Percentiles rank a stretch among this genome's conserved stretches.
These are phyloP conservation scores for Malus hybrid DNA, from an alignment of 331 rosid species.

Conservation along the genomic window DNA sequence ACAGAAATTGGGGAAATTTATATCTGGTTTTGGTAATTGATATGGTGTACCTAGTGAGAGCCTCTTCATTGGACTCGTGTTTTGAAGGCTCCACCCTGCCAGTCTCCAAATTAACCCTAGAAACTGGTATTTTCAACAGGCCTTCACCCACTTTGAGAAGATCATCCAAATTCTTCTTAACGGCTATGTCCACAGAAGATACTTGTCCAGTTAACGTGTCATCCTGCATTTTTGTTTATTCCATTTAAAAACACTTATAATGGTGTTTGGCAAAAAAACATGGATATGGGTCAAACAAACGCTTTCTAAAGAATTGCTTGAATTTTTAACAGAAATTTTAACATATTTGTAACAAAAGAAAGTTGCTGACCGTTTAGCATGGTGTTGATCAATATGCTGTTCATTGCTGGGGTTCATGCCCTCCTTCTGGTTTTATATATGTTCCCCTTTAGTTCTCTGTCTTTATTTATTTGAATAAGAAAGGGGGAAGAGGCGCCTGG, in stretches of 20 bases:
- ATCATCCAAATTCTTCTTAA: conserved; percentile 27
- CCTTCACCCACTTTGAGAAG: conserved; percentile 33
- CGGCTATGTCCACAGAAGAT: conserved; percentile 42
- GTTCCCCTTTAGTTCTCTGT: no score
- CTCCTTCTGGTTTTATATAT: no score
- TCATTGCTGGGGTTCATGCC: no score
- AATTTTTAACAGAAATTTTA: no score
- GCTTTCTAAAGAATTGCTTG: neutral
- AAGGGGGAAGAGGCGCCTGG: no score
- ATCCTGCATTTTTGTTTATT: conserved; percentile 25
- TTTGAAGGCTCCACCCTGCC: conserved; percentile 19
- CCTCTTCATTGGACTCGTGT: conserved; percentile 46
- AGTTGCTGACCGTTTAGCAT: neutral
- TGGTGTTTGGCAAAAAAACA: neutral
- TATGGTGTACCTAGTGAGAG: conserved; percentile 40
- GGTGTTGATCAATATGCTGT: neutral
- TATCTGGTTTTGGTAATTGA: neutral
- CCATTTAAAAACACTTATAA: neutral
- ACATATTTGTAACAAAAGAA: neutral
- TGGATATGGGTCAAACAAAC: no score
- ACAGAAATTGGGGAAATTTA: neutral
- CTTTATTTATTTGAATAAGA: no score
- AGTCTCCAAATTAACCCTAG: conserved; percentile 33
- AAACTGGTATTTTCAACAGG: conserved; percentile 31
- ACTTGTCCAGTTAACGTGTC: conserved; percentile 24